A percentile compares a stretch with the other conserved stretches of the same genome.
Conservation (phyloP, 1,284 basidiomycete species). For the Ceratobasidium sp. region DNA sequence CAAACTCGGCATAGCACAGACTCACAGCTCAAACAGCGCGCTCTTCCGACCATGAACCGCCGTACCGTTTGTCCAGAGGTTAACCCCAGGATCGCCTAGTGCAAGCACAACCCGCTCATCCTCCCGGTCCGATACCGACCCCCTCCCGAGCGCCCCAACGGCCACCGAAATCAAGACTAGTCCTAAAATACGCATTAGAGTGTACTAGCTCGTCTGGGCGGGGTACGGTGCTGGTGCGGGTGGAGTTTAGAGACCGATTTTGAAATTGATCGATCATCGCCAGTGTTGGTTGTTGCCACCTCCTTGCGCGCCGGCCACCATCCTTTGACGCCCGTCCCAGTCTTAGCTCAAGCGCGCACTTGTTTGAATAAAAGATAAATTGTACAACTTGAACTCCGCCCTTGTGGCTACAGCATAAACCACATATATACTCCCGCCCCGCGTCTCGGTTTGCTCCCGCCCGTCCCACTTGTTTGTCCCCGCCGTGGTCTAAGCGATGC, state of each 20-base stretch:
- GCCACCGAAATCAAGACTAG: neutral
- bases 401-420: too few species aligned
- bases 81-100: slow-evolving; percentile 2
- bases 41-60: too few species aligned
- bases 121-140: too few species aligned
- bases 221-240: too few species aligned
- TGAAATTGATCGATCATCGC: too few species aligned
- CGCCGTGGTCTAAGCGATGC: too few species aligned
- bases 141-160: too few species aligned
- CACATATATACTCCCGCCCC: neutral
- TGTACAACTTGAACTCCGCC: too few species aligned
- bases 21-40: slow-evolving; percentile 4
- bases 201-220: too few species aligned
- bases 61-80: slow-evolving; percentile 27
- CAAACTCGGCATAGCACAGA: neutral
- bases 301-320: neutral
- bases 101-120: neutral
- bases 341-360: neutral
- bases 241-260: too few species aligned
- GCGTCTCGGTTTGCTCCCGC: slow-evolving; percentile 10
- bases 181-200: too few species aligned
- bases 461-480: neutral
- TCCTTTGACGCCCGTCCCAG: slow-evolving; percentile 20
- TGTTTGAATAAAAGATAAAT: too few species aligned
- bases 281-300: slow-evolving; percentile 9